These are phyloP conservation scores for Coprinellus micaceus DNA, from an alignment of 768 basidiomycete species.

Conservation along the genomic window DNA sequence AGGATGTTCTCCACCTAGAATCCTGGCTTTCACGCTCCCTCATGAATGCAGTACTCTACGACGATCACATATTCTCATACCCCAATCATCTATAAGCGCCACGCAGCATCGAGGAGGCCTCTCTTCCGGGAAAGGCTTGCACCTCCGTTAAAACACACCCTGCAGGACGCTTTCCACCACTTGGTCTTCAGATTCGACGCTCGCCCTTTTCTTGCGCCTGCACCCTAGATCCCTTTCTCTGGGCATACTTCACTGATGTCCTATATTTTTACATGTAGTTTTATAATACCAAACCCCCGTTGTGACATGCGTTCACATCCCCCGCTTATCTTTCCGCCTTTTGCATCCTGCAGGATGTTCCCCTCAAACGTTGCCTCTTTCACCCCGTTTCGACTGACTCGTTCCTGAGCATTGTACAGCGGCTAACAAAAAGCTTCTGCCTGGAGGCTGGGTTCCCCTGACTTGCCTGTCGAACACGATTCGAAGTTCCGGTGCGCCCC, in stretches of 20 bases:
- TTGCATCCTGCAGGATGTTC: no score
- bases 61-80: slow-evolving; percentile 1
- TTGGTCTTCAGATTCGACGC: neutral
- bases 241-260: neutral
- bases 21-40: neutral
- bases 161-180: neutral
- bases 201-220: neutral
- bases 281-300: neutral
- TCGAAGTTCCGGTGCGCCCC: no score
- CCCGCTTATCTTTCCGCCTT: neutral
- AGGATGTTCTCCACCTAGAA: neutral
- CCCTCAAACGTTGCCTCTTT: no score
- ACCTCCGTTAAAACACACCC: neutral
- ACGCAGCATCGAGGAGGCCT: neutral
- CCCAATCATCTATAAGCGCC: neutral
- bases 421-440: no score
- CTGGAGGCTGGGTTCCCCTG: no score
- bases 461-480: no score
- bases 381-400: no score
- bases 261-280: neutral
- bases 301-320: neutral
- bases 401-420: no score
- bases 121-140: neutral
- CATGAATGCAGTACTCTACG: neutral
- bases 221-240: neutral